A percentile compares a stretch with the other conserved stretches of the same genome.
Conservation (phyloP, 805 yeast species). For the Candida nitratophila region DNA sequence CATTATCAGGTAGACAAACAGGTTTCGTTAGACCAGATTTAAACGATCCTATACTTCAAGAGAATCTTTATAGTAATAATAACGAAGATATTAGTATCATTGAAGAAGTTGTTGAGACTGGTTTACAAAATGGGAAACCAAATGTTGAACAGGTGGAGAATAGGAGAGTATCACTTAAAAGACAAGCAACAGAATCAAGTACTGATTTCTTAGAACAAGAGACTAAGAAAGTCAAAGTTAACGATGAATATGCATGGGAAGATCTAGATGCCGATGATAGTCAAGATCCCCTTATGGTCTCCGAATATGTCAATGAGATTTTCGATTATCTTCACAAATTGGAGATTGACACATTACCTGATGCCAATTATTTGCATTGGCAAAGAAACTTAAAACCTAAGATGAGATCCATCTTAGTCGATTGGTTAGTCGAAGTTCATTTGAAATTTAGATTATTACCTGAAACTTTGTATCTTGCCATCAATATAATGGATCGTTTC, state of each 20-base stretch:
- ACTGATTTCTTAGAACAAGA: conserved; percentile 29
- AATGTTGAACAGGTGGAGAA: conserved; percentile 54
- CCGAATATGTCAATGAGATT: conserved; percentile 86
- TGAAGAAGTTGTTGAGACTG: conserved; percentile 37
- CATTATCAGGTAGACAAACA: neutral
- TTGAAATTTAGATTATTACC: conserved; percentile 74
- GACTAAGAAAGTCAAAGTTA: conserved; percentile 26
- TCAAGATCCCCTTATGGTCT: conserved; percentile 80
- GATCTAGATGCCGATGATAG: conserved; percentile 64
- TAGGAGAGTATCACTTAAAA: conserved; percentile 31
- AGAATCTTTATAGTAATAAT: neutral
- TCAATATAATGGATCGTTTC: conserved; percentile 82
- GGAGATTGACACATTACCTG: conserved; percentile 70
- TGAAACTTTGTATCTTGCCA: conserved; percentile 77
- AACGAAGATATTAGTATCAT: conserved; percentile 39
- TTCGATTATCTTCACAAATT: conserved; percentile 70
- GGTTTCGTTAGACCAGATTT: neutral
- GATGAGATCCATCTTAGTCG: conserved; percentile 83
- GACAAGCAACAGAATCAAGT: conserved; percentile 50
- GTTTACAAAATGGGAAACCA: conserved; percentile 45
- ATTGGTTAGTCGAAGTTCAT: conserved; percentile 91
- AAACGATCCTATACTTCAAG: conserved; percentile 17
- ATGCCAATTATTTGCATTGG: conserved; percentile 55
- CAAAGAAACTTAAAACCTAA: conserved; percentile 68
- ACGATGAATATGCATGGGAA: conserved; percentile 49